Percentiles rank a stretch among this genome's conserved stretches.
These are phyloP conservation scores for Kingdonia uniflora DNA, from an alignment of 164 flowering plant genomes.

Conservation along the genomic window DNA sequence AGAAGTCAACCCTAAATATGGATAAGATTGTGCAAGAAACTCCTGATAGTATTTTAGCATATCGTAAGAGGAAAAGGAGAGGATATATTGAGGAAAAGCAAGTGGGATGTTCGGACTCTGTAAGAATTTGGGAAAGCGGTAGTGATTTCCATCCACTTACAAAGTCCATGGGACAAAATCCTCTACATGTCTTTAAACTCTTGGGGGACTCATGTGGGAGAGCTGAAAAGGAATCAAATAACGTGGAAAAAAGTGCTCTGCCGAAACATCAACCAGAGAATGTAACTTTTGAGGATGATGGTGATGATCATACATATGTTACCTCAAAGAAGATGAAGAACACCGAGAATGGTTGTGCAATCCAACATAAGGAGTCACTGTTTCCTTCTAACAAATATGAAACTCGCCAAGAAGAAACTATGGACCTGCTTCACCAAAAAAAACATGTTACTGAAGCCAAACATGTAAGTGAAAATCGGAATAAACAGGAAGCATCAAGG, in stretches of 20 bases:
- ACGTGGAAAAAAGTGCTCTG: constrained; percentile 11
- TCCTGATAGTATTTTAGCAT: no score
- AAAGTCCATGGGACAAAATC: constrained; percentile 6
- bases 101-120: neutral
- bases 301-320: neutral
- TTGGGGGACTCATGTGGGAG: constrained; percentile 1
- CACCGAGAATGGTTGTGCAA: neutral
- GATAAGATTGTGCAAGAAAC: no score
- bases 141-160: constrained; percentile 10
- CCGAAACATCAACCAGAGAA: constrained; percentile 7
- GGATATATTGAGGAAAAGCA: constrained; percentile 1
- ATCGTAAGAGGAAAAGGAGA: constrained; percentile 22
- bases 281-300: constrained; percentile 7
- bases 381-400: neutral
- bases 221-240: constrained; percentile 1
- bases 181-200: constrained; percentile 9
- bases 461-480: neutral
- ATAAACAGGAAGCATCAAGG: constrained; percentile 17
- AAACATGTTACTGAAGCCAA: neutral
- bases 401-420: constrained; percentile 6
- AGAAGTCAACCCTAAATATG: no score
- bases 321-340: constrained; percentile 4
- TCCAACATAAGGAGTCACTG: constrained; percentile 4
- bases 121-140: neutral
- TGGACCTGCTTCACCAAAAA: constrained; percentile 5